phyloP scores from a whole-genome alignment of 2,329 filamentous ascomycete species.

The Trichoderma brevicompactum region DNA sequence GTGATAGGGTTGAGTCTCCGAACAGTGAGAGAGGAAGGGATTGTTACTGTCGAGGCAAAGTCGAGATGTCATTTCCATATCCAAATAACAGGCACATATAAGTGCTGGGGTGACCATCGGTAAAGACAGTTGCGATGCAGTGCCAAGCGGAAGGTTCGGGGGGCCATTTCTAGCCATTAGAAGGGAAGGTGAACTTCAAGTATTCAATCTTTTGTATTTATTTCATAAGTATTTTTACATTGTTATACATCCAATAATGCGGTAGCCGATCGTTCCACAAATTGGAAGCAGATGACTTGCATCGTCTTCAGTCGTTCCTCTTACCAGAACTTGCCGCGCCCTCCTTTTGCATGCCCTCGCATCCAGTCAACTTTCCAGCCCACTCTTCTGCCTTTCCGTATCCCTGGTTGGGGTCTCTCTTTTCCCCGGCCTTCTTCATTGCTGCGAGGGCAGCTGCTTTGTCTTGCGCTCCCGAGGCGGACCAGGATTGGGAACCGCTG shows the following conservation, averaged over 20 bases:
- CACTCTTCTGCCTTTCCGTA: constrained; percentile 68
- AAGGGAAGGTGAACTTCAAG: background rate
- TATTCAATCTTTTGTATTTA: background rate
- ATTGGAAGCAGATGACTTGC: background rate
- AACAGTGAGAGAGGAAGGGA: background rate
- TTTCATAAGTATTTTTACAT: background rate
- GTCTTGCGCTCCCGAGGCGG: constrained; percentile 64
- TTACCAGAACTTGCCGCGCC: constrained; percentile 52
- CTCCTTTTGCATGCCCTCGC: constrained; percentile 71
- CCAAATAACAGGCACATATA: background rate
- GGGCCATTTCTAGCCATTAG: background rate
- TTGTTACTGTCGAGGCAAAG: background rate
- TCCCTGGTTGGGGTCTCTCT: constrained; percentile 59
- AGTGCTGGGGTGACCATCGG: background rate
- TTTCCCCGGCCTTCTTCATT: constrained; percentile 64
- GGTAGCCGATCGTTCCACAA: background rate
- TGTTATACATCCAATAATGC: background rate
- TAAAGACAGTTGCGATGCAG: background rate
- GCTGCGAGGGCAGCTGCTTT: constrained; percentile 64
- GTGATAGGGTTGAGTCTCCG: constrained; percentile 1
- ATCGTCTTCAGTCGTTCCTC: constrained; percentile 31
- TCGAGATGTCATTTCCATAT: background rate
- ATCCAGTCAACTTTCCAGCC: constrained; percentile 66
- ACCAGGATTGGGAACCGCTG: constrained; percentile 67
- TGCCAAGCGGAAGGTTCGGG: constrained; percentile 3